These are phyloP conservation scores for Coprinopsis strossmayeri DNA, from an alignment of 768 basidiomycete species.

Conservation along the genomic window DNA sequence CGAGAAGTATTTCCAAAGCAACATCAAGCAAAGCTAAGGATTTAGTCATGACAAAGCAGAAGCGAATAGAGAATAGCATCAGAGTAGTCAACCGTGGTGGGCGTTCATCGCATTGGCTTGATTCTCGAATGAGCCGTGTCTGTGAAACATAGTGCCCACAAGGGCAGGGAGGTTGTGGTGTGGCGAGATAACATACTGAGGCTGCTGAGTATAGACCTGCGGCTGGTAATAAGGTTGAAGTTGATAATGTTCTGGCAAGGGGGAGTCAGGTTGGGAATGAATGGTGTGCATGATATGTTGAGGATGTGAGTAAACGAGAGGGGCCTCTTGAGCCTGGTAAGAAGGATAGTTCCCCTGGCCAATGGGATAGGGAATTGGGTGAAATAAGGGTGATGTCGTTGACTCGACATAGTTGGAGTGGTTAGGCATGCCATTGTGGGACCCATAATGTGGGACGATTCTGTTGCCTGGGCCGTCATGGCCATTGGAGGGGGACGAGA, in stretches of 20 bases:
- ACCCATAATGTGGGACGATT: constrained; percentile 34
- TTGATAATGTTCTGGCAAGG: constrained; percentile 13
- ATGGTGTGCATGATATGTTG: constrained; percentile 39
- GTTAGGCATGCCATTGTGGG: constrained; percentile 33
- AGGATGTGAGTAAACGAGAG: constrained; percentile 41
- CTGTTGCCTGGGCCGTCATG: constrained; percentile 52
- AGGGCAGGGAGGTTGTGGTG: neutral
- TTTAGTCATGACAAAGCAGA: too few species aligned
- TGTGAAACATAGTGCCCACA: neutral
- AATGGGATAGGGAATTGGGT: constrained; percentile 43
- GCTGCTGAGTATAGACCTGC: constrained; percentile 3
- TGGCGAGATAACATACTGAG: neutral
- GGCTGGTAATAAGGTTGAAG: constrained; percentile 20
- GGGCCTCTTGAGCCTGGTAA: constrained; percentile 49
- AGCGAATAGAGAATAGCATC: too few species aligned
- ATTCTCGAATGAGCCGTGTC: neutral
- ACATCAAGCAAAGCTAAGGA: too few species aligned
- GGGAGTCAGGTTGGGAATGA: constrained; percentile 27
- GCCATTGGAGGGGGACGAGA: constrained; percentile 34
- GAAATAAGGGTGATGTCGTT: constrained; percentile 25
- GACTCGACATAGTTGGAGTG: neutral
- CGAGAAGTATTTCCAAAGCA: neutral
- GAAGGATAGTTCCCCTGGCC: constrained; percentile 50
- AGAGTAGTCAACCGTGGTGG: neutral
- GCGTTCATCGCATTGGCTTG: neutral